Evolutionary conservation across 257 asterid species (phyloP), one percentile per base, ranked within the genome.

Genomic region (Anisodus acutangulus): DNA sequence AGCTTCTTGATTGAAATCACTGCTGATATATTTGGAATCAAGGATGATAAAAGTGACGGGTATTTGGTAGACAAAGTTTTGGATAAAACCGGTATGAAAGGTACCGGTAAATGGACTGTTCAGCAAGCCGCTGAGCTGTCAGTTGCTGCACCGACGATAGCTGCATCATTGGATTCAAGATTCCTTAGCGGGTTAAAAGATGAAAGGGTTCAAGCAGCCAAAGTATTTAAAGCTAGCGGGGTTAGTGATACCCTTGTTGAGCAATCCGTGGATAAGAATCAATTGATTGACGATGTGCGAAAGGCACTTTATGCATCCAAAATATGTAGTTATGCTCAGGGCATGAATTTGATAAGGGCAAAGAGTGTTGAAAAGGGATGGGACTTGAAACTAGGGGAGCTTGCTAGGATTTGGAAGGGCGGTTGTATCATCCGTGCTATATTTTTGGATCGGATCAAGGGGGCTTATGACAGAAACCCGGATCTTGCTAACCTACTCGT

Each of bases 21-120:
- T 4, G 97, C 98, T 3, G 99, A 96, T 88, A 96, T 96, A 60
- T 96, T 96, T 8, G 92, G 97, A 85, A 88, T 96, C 78, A 92
- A 96, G 95, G 99, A 94, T 37, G 98, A 94, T 62, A 92, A 96
- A 90, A 95, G 74, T 3, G 98, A 93, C 0, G 98, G 99, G 2
- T 86, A 90, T 87, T 82, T 96, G 64, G 97, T 96, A 0, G 99
- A 96, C 91, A 96, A 96, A 89, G 98, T 96, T 31, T 87, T 94
- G 83, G 98, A 96, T 84, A 96, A 96, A 91, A 96, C 99, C 2
- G 99, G 99, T 39, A 95, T 95, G 99, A 95, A 95, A 90, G 99
- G 98, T 8, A 95, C 99, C 0, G 99, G 99, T 22, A 95, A 94
- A 79, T 94, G 99, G 99, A 96, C 99, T 0, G 96, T 96, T 63